Evolutionary conservation across 202 grass and related monocot species (phyloP).

Genomic region (Zizania palustris): DNA sequence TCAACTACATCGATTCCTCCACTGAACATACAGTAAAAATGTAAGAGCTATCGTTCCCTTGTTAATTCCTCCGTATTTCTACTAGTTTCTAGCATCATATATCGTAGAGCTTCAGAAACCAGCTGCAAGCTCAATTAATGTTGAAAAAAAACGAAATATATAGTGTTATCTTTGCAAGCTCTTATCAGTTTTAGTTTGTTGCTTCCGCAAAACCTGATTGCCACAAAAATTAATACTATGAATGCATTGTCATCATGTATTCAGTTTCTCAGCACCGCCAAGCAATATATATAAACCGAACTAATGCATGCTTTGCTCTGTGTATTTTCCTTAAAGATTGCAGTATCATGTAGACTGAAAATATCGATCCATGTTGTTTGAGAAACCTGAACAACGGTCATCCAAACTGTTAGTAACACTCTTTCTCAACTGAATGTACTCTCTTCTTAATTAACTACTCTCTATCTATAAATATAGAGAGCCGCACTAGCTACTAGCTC

Average conservation of each 20-base stretch:
- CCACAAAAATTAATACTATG: background rate
- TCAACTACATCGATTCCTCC: background rate
- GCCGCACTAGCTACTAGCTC: too few species aligned
- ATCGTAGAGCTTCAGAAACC: background rate
- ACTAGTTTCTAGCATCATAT: too few species aligned
- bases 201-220: background rate
- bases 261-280: background rate
- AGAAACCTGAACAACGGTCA: constrained; percentile 4
- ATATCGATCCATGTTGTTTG: background rate
- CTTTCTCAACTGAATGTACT: background rate
- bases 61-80: background rate
- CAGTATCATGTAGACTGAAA: background rate
- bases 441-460: background rate
- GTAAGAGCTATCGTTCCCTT: background rate
- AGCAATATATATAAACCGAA: background rate
- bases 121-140: background rate
- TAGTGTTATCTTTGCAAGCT: background rate
- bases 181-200: background rate
- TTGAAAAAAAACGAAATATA: too few species aligned
- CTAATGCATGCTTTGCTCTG: background rate
- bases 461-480: too few species aligned
- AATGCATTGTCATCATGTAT: background rate
- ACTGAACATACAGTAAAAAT: background rate
- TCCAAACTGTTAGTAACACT: background rate
- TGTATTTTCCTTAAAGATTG: background rate